Conservation (phyloP, 75 land plant genomes). For the Chamaecyparis obtusa region DNA sequence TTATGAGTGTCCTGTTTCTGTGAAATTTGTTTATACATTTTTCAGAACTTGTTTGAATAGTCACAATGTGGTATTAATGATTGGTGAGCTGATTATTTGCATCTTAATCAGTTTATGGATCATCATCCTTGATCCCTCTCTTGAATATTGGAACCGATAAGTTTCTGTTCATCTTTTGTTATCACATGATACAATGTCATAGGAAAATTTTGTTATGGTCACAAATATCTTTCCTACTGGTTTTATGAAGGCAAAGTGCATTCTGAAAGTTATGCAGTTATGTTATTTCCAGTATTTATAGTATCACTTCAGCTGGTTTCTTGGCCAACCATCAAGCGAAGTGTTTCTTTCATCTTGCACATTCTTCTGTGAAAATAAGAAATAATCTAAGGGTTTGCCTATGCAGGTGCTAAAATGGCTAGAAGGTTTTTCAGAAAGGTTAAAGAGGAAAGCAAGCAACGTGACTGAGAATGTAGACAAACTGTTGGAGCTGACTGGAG, state of each 20-base stretch:
- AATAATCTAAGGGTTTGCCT: neutral
- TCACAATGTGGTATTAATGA: too few relatives aligned
- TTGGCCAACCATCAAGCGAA: neutral
- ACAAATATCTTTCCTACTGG: neutral
- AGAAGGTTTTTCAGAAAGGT: constrained; percentile 33
- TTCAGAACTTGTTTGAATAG: neutral
- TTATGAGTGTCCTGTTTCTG: neutral
- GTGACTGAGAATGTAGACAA: constrained; percentile 29
- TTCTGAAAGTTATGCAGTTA: neutral
- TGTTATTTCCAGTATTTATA: neutral
- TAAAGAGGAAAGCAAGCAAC: constrained; percentile 27
- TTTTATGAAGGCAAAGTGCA: neutral
- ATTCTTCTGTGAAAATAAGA: neutral
- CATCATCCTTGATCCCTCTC: neutral
- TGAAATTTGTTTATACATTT: neutral
- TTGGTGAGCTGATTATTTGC: too few relatives aligned
- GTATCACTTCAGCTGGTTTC: neutral
- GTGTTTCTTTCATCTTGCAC: neutral
- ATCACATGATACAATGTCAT: neutral
- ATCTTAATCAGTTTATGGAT: too few relatives aligned
- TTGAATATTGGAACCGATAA: neutral
- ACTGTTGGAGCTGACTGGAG: constrained; percentile 27
- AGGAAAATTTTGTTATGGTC: neutral
- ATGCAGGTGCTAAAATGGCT: constrained; percentile 45
- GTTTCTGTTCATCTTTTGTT: neutral